phyloP scores from a whole-genome alignment of 495 filamentous ascomycete genomes.

The Jackrogersella minutella region DNA sequence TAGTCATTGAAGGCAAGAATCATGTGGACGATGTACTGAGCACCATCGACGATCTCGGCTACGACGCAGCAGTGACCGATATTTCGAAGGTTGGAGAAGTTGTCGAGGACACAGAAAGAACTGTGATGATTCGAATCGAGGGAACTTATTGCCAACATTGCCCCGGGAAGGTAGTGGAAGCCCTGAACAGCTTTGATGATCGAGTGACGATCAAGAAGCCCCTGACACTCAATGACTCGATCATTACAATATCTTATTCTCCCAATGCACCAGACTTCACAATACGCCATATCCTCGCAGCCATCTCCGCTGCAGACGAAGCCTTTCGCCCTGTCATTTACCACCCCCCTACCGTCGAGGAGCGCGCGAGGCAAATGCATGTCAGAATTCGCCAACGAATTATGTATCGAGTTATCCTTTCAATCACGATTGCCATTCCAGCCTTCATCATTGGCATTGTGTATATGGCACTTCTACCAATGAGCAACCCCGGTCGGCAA shows the following conservation, averaged over 20 bases:
- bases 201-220: neutral
- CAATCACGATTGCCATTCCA: neutral
- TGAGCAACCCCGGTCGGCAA: neutral
- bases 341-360: neutral
- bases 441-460: conserved; percentile 6
- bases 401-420: neutral
- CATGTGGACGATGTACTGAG: neutral
- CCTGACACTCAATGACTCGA: neutral
- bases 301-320: neutral
- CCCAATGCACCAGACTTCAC: neutral
- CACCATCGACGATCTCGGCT: neutral
- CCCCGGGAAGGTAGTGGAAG: neutral
- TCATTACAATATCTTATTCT: neutral
- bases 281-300: conserved; percentile 2
- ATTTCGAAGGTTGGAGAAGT: neutral
- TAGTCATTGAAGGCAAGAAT: neutral
- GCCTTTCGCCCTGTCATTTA: neutral
- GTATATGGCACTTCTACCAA: conserved; percentile 4
- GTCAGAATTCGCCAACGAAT: neutral
- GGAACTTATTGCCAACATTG: conserved; percentile 2
- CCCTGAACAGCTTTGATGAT: neutral
- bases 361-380: conserved; percentile 7
- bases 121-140: neutral
- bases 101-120: neutral
- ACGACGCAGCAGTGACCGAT: neutral